Base-by-base conservation (phyloP, 2,329 filamentous ascomycete species). In the Zasmidium cellare region DNA sequence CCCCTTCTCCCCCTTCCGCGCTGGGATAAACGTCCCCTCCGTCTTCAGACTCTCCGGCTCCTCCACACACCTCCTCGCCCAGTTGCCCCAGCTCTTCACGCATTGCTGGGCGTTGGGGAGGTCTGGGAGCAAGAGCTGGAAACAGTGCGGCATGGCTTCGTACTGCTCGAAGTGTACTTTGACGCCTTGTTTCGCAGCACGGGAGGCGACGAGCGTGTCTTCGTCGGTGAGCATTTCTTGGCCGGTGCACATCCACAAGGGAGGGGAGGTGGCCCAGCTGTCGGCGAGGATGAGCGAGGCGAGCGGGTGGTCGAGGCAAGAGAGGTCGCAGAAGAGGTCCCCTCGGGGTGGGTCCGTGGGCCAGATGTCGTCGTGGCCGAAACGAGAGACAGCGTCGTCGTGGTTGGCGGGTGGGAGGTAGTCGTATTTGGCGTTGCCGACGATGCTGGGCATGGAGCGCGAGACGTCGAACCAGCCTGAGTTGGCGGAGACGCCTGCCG, bases 81-180 rank as follows among this genome's bases (percentile, higher is more conserved):
- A 74, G 3, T 62, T 60, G 0, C 69, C 74, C 67, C 72, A 77
- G 46, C 72, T 72, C 6, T 65, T 67, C 19, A 77, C 65, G 67
- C 75, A 76, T 53, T 73, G 60, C 6, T 67, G 57, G 6, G 69
- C 65, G 0, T 61, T 72, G 2, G 62, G 50, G 2, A 73, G 55
- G 1, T 63, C 56, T n/a, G 77, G 76, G 3, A 80, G 58, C 55
- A 81, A 58, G 73, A 79, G 73, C 0, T 68, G 73, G 63, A 82
- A 93, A 65, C 84, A 85, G 74, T 92, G 90, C 54, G 90, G 89
- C 90, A 93, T 93, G 2, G 85, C 87, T 71, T 92, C 87, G 70
- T 86, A 94, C 74, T 91, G 84, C 70, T 90, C 84, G 67, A 86
- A 88, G 2, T 84, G 79, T 0, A 92, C 83, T 0, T 67, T 69